Evolutionary conservation across 164 flowering plant species (phyloP).

Genomic region (Tetracentron sinense): DNA sequence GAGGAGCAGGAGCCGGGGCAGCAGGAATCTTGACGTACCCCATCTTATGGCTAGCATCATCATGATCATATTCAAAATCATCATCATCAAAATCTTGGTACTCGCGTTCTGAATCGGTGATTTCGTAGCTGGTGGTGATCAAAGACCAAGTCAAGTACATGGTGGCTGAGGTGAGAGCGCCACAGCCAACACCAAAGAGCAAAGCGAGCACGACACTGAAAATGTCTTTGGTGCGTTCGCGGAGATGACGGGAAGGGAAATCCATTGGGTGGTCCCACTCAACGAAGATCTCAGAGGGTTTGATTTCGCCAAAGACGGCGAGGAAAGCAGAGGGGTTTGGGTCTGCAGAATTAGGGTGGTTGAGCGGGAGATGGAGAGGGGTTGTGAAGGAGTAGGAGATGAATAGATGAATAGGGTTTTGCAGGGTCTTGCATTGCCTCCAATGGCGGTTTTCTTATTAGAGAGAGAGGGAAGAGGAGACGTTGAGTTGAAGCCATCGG

Average conservation of each 20-base stretch:
- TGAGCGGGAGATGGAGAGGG: slow-evolving; percentile 11
- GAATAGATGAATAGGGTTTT: slow-evolving; percentile 40
- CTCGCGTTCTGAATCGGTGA: slow-evolving; percentile 19
- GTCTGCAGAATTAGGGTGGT: slow-evolving; percentile 21
- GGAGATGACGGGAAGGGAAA: slow-evolving; percentile 27
- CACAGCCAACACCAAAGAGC: slow-evolving; percentile 54
- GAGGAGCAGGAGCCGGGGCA: slow-evolving; percentile 11
- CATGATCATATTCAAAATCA: slow-evolving; percentile 16
- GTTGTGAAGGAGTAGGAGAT: slow-evolving; percentile 26
- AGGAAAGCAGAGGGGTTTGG: slow-evolving; percentile 16
- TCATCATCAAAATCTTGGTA: too few species aligned
- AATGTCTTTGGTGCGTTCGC: slow-evolving; percentile 45
- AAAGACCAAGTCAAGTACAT: slow-evolving; percentile 49
- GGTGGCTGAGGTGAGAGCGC: slow-evolving; percentile 46
- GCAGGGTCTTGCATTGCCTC: slow-evolving; percentile 40
- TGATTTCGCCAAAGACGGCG: slow-evolving; percentile 19
- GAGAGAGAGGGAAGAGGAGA: slow-evolving; percentile 6
- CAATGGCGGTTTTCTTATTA: slow-evolving; percentile 22
- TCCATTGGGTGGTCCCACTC: too few species aligned
- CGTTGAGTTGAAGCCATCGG: neutral
- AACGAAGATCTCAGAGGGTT: slow-evolving; percentile 6
- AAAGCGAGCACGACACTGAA: slow-evolving; percentile 44
- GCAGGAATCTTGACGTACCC: slow-evolving; percentile 31
- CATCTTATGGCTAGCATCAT: slow-evolving; percentile 21
- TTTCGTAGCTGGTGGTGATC: slow-evolving; percentile 25